Conservation (phyloP, 208 protist species). For the Herpetomonas muscarum region DNA sequence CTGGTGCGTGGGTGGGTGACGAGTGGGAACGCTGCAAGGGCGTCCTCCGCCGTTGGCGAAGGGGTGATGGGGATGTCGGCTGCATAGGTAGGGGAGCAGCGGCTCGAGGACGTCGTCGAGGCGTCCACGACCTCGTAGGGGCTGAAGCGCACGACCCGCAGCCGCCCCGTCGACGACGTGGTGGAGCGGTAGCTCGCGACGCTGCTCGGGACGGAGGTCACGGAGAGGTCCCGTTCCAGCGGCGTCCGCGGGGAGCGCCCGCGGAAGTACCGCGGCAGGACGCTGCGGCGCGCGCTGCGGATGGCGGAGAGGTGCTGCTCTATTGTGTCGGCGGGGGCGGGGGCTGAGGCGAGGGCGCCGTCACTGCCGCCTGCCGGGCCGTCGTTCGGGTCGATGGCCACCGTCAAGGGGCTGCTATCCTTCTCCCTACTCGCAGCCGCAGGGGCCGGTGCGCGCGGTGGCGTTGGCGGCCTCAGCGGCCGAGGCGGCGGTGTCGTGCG, state of each 20-base stretch:
- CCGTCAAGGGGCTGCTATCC: no score
- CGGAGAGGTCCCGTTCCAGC: no score
- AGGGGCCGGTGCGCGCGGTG: no score
- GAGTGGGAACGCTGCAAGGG: no score
- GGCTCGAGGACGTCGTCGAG: not conserved
- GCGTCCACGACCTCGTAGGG: not conserved
- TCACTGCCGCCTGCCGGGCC: not conserved
- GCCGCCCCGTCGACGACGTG: not conserved
- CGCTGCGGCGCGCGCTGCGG: not conserved
- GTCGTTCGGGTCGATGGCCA: not conserved
- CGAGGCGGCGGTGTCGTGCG: no score
- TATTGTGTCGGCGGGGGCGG: conserved; percentile 6
- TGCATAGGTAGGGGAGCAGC: not conserved
- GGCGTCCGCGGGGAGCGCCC: no score
- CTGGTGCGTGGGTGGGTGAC: no score
- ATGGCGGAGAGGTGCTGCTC: conserved; percentile 14
- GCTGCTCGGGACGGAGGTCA: no score
- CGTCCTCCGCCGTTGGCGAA: no score
- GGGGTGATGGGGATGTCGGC: not conserved
- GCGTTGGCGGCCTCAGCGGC: no score
- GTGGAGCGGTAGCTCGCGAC: no score
- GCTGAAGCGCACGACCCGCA: not conserved
- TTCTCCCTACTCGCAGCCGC: no score
- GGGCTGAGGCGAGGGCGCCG: not conserved
- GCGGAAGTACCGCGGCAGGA: conserved; percentile 1